These are phyloP conservation scores for Fusarium albosuccineum DNA, from an alignment of 2,329 filamentous ascomycete species.

Conservation along the genomic window DNA sequence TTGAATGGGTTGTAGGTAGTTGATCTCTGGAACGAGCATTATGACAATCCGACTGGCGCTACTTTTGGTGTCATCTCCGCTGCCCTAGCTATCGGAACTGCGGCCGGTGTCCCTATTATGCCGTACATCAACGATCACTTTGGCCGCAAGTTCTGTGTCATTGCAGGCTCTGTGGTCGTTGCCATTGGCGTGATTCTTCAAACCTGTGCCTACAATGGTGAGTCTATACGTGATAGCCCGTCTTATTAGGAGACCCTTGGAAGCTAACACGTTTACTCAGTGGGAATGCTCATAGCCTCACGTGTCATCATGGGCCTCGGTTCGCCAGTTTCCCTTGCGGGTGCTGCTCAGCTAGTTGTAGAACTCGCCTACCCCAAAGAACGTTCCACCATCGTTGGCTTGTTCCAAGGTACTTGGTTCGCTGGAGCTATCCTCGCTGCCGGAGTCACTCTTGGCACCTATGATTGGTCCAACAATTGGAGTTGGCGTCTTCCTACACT, in stretches of 20 bases:
- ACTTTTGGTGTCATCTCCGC: background rate
- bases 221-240: background rate
- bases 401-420: slow-evolving; percentile 12
- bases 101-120: background rate
- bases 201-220: background rate
- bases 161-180: background rate
- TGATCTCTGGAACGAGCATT: background rate
- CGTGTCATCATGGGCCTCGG: background rate
- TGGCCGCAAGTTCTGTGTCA: slow-evolving; percentile 1
- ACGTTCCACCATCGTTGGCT: slow-evolving; percentile 8
- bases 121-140: background rate
- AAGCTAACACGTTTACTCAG: background rate
- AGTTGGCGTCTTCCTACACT: slow-evolving; percentile 63
- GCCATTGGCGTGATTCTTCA: background rate
- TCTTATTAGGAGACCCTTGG: too few species aligned
- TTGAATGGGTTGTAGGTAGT: background rate
- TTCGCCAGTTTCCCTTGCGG: background rate
- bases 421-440: slow-evolving; percentile 18
- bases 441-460: slow-evolving; percentile 54
- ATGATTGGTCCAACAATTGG: slow-evolving; percentile 54
- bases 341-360: background rate
- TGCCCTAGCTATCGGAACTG: background rate
- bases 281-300: background rate
- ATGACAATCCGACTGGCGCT: background rate
- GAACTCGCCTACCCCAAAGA: slow-evolving; percentile 1